Evolutionary conservation across 257 asterid genomes (phyloP).

Genomic region (Gentiana straminea): DNA sequence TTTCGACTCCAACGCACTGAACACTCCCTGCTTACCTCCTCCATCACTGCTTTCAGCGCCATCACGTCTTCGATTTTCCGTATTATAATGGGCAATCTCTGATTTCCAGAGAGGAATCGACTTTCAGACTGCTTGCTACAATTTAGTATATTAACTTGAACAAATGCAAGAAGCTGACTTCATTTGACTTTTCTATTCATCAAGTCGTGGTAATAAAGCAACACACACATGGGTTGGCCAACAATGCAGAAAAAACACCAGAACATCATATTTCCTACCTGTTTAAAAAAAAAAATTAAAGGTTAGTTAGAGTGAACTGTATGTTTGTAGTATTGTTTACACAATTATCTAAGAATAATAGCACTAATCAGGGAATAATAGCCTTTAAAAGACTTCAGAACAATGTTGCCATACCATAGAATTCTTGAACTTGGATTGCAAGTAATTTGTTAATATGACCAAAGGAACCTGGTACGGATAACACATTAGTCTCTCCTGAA

Average conservation of each 20-base stretch:
- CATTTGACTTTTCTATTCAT: slow-evolving; percentile 53
- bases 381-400: background rate
- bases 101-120: no score
- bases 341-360: no score
- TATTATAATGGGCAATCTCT: no score
- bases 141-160: no score
- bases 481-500: background rate
- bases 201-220: slow-evolving; percentile 86
- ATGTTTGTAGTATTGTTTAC: no score
- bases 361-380: no score
- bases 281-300: slow-evolving; percentile 5
- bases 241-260: slow-evolving; percentile 85
- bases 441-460: slow-evolving; percentile 67
- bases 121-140: no score
- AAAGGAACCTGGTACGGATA: slow-evolving; percentile 66
- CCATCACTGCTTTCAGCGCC: no score
- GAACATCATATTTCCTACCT: slow-evolving; percentile 96
- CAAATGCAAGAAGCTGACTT: background rate
- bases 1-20: no score
- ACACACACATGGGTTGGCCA: slow-evolving; percentile 89
- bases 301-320: background rate
- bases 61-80: no score
- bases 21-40: no score
- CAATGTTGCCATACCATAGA: slow-evolving; percentile 56
- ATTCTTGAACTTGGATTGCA: slow-evolving; percentile 77